Percentiles rank a stretch among this genome's conserved stretches.
Conservation (phyloP, 73 alveolate genomes). For the Uronychia setigera region DNA sequence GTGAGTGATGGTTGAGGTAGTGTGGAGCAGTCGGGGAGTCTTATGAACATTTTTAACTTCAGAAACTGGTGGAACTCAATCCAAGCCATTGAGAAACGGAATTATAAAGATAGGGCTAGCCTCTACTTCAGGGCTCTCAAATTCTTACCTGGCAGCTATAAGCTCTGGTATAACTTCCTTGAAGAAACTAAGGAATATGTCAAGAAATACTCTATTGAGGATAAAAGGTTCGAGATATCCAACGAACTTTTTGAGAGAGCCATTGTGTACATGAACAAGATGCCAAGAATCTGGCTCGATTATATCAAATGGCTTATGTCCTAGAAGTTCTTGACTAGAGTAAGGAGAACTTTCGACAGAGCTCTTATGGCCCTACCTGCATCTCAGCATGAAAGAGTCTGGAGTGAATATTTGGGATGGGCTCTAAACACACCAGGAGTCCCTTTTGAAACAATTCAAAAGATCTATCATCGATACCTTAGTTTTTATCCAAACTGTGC, state of each 20-base stretch:
- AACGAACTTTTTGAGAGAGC: constrained; percentile 89
- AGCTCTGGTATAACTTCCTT: constrained; percentile 95
- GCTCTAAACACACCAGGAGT: constrained; percentile 61
- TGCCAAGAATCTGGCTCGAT: constrained; percentile 96
- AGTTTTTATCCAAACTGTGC: constrained; percentile 81
- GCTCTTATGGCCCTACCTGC: constrained; percentile 91
- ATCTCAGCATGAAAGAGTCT: constrained; percentile 92
- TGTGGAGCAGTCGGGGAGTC: too few relatives aligned
- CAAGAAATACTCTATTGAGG: constrained; percentile 42
- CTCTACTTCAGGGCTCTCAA: constrained; percentile 91
- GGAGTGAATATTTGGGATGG: constrained; percentile 91
- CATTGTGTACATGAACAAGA: constrained; percentile 85
- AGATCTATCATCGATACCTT: constrained; percentile 82
- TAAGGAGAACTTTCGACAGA: constrained; percentile 85
- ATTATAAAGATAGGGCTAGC: constrained; percentile 75
- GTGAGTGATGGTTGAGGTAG: too few relatives aligned
- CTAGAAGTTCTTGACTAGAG: constrained; percentile 77
- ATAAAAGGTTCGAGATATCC: constrained; percentile 64
- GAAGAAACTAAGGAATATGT: constrained; percentile 85
- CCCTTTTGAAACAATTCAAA: constrained; percentile 59
- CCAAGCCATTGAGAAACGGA: constrained; percentile 67
- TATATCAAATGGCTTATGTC: constrained; percentile 83
- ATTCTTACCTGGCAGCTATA: constrained; percentile 94
- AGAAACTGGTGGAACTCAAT: constrained; percentile 94
- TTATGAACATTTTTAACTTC: constrained; percentile 81